A percentile compares a stretch with the other conserved stretches of the same genome.
phyloP scores from a whole-genome alignment of 176 grass and related monocot genomes.

The Metroxylon sagu region DNA sequence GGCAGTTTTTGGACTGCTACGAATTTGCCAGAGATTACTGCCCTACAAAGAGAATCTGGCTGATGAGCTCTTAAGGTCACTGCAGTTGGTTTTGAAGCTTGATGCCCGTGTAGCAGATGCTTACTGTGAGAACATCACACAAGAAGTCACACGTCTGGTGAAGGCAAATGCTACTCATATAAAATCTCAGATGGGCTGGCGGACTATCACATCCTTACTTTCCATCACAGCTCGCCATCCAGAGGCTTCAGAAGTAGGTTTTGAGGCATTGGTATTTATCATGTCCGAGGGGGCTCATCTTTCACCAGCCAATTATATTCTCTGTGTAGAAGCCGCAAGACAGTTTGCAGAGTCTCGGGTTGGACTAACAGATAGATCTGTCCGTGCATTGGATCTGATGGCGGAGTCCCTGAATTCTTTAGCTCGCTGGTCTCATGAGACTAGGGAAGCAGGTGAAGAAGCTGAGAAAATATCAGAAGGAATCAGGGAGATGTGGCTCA shows the following conservation, averaged over 20 bases:
- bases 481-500: slow-evolving; percentile 97
- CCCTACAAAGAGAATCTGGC: slow-evolving; percentile 96
- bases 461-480: slow-evolving; percentile 58
- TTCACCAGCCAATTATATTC: slow-evolving; percentile 58
- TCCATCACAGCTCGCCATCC: slow-evolving; percentile 93
- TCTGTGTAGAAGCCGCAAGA: slow-evolving; percentile 79
- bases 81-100: slow-evolving; percentile 90
- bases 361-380: slow-evolving; percentile 63
- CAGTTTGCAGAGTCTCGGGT: slow-evolving; percentile 88
- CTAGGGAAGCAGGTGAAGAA: slow-evolving; percentile 54
- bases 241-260: slow-evolving; percentile 82
- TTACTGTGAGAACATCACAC: slow-evolving; percentile 88
- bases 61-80: slow-evolving; percentile 76
- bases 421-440: slow-evolving; percentile 61
- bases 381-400: slow-evolving; percentile 81
- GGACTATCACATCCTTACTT: slow-evolving; percentile 68
- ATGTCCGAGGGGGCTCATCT: slow-evolving; percentile 86
- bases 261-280: slow-evolving; percentile 77
- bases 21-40: slow-evolving; percentile 91
- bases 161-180: slow-evolving; percentile 81
- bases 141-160: slow-evolving; percentile 76
- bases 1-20: slow-evolving; percentile 93
- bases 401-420: slow-evolving; percentile 55
- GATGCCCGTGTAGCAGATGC: slow-evolving; percentile 94
- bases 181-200: slow-evolving; percentile 90